Conservation (phyloP, 106 monocot genomes). For the Allium fistulosum region DNA sequence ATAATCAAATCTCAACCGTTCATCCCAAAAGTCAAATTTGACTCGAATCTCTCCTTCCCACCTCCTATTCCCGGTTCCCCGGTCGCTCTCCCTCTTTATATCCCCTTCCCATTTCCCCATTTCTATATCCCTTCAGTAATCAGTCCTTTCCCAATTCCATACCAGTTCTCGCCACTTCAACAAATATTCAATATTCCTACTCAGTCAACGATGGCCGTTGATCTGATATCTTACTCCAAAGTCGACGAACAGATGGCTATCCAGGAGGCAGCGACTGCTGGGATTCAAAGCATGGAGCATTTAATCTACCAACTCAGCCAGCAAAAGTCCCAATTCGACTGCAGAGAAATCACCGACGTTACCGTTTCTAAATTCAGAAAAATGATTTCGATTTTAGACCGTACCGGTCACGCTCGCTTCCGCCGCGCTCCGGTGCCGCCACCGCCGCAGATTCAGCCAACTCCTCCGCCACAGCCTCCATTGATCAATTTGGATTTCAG, state of each 20-base stretch:
- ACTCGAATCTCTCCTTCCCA: conserved; percentile 1
- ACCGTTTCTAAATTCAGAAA: conserved; percentile 88
- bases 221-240: conserved; percentile 38
- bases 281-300: conserved; percentile 59
- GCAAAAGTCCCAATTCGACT: conserved; percentile 28
- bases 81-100: neutral
- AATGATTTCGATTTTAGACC: conserved; percentile 74
- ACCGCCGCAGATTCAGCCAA: neutral
- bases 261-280: conserved; percentile 82
- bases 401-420: conserved; percentile 93
- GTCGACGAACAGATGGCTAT: conserved; percentile 57
- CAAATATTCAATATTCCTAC: neutral
- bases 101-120: no score
- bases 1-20: conserved; percentile 7
- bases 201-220: conserved; percentile 28
- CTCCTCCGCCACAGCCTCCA: conserved; percentile 1
- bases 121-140: neutral
- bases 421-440: conserved; percentile 40
- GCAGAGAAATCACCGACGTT: conserved; percentile 70
- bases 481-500: conserved; percentile 39
- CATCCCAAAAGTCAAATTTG: conserved; percentile 2
- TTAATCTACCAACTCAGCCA: conserved; percentile 61
- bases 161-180: neutral
- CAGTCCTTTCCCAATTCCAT: neutral
- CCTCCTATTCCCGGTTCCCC: conserved; percentile 1